Conservation (phyloP, 2,329 filamentous ascomycete genomes). For the Fusarium piperis region DNA sequence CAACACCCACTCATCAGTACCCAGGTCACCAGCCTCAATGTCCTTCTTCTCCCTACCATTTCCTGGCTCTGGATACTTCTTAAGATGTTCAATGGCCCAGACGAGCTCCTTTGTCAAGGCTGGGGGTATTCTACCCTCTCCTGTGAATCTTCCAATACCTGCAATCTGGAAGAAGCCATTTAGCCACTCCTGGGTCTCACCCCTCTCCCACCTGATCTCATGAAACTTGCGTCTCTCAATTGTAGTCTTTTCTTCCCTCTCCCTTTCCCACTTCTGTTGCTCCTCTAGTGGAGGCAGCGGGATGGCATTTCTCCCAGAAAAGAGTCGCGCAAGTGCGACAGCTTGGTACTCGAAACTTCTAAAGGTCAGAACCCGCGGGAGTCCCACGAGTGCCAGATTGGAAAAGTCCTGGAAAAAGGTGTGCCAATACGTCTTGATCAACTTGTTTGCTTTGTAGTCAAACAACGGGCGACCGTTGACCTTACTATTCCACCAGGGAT, state of each 20-base stretch:
- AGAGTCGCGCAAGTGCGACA: constrained; percentile 61
- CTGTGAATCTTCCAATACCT: constrained; percentile 58
- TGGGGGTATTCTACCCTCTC: constrained; percentile 58
- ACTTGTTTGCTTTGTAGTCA: constrained; percentile 57
- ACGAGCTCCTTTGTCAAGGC: constrained; percentile 53
- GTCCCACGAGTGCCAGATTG: constrained; percentile 61
- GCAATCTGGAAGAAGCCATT: constrained; percentile 57
- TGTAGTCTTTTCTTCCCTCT: constrained; percentile 46
- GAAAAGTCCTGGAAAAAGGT: constrained; percentile 61
- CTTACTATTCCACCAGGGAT: constrained; percentile 59
- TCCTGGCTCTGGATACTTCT: constrained; percentile 56
- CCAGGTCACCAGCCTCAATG: not conserved
- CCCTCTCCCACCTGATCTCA: constrained; percentile 61
- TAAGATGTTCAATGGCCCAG: constrained; percentile 59
- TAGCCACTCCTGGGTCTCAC: constrained; percentile 61
- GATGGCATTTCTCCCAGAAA: constrained; percentile 51
- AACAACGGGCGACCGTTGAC: constrained; percentile 58
- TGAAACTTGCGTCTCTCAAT: constrained; percentile 58
- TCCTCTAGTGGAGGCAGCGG: constrained; percentile 51
- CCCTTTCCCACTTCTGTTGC: constrained; percentile 58
- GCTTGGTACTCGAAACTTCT: constrained; percentile 67
- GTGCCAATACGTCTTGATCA: constrained; percentile 60
- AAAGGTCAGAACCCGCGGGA: constrained; percentile 62
- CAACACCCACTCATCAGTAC: constrained; percentile 17
- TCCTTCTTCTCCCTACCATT: constrained; percentile 17